Conservation (phyloP, 768 basidiomycete species). For the Hemileccinum rubropunctum region DNA sequence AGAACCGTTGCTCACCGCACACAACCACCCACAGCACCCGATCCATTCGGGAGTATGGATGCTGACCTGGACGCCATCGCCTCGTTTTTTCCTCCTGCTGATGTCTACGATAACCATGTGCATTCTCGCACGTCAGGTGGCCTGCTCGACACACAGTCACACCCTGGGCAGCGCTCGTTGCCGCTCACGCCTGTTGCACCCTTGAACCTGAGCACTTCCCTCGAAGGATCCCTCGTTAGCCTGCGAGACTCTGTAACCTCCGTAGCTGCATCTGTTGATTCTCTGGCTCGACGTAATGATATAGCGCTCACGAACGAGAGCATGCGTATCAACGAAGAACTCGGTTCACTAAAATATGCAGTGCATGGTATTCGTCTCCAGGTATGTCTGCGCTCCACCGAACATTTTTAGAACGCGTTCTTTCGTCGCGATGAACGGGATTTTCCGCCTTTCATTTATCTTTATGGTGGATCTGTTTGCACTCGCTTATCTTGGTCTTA, state of each 20-base stretch:
- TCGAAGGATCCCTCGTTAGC: slow-evolving; percentile 59
- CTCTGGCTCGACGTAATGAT: slow-evolving; percentile 58
- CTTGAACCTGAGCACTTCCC: slow-evolving; percentile 55
- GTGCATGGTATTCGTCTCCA: slow-evolving; percentile 80
- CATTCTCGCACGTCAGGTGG: slow-evolving; percentile 16
- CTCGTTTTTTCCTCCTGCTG: slow-evolving; percentile 25
- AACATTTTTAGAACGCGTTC: slow-evolving; percentile 1
- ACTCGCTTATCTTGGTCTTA: slow-evolving; percentile 8
- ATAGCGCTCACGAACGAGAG: slow-evolving; percentile 70
- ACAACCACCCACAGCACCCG: slow-evolving; percentile 10
- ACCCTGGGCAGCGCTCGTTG: slow-evolving; percentile 27
- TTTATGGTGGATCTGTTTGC: slow-evolving; percentile 8
- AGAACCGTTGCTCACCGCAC: slow-evolving; percentile 13
- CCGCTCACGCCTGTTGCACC: slow-evolving; percentile 49
- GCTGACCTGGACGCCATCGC: slow-evolving; percentile 25
- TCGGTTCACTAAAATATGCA: slow-evolving; percentile 62
- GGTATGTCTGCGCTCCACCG: slow-evolving; percentile 38
- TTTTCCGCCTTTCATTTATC: slow-evolving; percentile 7
- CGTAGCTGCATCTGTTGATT: slow-evolving; percentile 60
- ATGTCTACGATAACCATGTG: slow-evolving; percentile 23
- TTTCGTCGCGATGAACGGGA: not conserved
- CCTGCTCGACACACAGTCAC: slow-evolving; percentile 20
- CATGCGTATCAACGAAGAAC: slow-evolving; percentile 69
- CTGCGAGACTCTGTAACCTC: slow-evolving; percentile 59
- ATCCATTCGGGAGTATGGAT: slow-evolving; percentile 19